Evolutionary conservation across 495 filamentous ascomycete genomes (phyloP), one percentile per base, ranked within the genome.

Genomic region (Lasiosphaeris hirsuta): DNA sequence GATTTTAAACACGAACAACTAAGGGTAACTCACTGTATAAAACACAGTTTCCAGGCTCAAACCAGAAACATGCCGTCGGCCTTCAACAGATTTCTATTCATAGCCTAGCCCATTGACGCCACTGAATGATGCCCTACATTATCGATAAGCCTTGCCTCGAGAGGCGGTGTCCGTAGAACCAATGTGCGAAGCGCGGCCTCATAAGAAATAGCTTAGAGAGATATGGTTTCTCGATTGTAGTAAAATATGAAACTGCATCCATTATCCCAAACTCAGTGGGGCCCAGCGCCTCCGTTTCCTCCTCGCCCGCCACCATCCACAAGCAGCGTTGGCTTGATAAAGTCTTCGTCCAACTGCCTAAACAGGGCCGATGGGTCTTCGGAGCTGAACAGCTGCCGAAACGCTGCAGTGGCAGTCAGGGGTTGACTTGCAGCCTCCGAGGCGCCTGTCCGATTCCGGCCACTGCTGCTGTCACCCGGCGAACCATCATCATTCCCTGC

Each of bases 351-450:
- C 51, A 98, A 73, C 71, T 96, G 93, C 56, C 85, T 85, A 71
- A 98, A 96, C 82, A 94, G 86, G 11, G 86, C 89, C 15, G 88
- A 89, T 48, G 96, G 92, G 69, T 98, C 95, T 39, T 96, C 92
- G 0, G 85, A 78, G 10, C 87, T 85, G 14, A 78, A 74, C 15
- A 80, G 55, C 41, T 89, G 87, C 13, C 84, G 84, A 56, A 93
- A 84, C 1, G 81, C 78, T 49, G 88, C 86, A 34, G 84, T 83
- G 10, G 94, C 80, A 2, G 90, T 88, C 19, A 88, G 82, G 8
- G 84, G 78, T 8, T 62, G 61, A 11, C 39, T 58, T 17, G 59
- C 61, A 33, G 63, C 69, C 34, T 66, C 57, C 2, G 69, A 69
- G 23, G 46, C 11, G 19, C 34, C 40, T 55, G 41, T 19, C 51